Evolutionary conservation across 2,329 filamentous ascomycete genomes (phyloP), one percentile per base, ranked within the genome.

Genomic region (Rhynchosporium graminicola): DNA sequence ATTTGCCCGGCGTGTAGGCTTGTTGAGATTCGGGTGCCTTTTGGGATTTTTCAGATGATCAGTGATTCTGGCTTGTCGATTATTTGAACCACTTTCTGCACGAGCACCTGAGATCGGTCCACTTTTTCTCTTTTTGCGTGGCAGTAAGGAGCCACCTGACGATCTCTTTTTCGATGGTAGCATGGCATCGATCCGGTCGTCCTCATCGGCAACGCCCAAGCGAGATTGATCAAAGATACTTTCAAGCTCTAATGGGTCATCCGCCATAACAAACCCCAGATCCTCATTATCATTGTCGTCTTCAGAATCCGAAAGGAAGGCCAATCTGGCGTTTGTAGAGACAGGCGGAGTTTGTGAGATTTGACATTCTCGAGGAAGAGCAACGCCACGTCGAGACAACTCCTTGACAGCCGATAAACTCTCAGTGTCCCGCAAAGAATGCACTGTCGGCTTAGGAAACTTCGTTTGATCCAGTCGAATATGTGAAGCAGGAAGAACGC

Each of bases 401-500:
- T 50, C 45, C 48, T 66, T 65, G 10, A 60, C 60, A 31, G 67
- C 65, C 29, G 68, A 71, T 28, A 61, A 40, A 61, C 61, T 67
- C 3, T 61, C 45, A 55, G 50, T 62, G 10, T 65, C 57, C 43
- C 62, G 66, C 12, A 55, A 56, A 29, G 43, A 50, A 31, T 59
- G 50, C 33, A 38, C 63, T 28, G 61, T 36, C n/a, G 54, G 50
- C 74, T 57, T 71, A 65, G 42, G 68, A 69, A 60, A 74, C 77
- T 62, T 67, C 70, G 74, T 71, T 60, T 80, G 76, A 69, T 87
- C 84, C 29, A 89, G 73, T 47, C 86, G 81, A 60, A 88, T 78
- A 82, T 86, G 88, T 5, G 86, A 89, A n/a, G 86, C 86, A 45
- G 86, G 86, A 50, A 88, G 78, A 7, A 88, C 85, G 28, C 86